Evolutionary conservation across 192 early-diverging fungal genomes (phyloP).

Genomic region (Backusella australiensis): DNA sequence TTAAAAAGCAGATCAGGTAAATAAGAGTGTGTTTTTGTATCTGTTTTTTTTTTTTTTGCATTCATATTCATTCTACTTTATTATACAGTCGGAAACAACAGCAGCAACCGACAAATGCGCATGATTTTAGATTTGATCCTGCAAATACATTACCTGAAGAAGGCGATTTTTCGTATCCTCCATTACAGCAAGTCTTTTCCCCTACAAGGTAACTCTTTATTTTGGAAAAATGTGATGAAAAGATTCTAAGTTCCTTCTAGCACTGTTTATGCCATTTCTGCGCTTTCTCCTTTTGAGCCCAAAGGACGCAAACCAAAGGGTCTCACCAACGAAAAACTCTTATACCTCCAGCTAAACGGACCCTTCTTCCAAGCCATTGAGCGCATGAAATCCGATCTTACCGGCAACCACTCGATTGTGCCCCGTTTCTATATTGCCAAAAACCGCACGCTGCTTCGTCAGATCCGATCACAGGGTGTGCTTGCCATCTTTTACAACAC

Average conservation of each 20-base stretch:
- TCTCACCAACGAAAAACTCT: constrained; percentile 26
- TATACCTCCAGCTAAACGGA: constrained; percentile 28
- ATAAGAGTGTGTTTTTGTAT: background rate
- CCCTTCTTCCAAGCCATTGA: constrained; percentile 33
- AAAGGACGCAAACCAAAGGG: constrained; percentile 29
- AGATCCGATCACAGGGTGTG: constrained; percentile 24
- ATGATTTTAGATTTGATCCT: constrained; percentile 26
- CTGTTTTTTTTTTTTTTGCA: too few relatives aligned
- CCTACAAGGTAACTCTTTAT: constrained; percentile 13
- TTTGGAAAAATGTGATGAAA: background rate
- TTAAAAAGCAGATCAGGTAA: constrained; percentile 26
- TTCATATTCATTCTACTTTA: background rate
- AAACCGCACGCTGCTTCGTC: constrained; percentile 37
- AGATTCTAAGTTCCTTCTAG: background rate
- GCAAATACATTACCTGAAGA: constrained; percentile 28
- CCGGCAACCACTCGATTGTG: constrained; percentile 19
- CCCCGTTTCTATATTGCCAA: constrained; percentile 38
- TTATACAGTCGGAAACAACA: constrained; percentile 4
- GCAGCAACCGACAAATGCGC: background rate
- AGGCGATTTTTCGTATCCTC: constrained; percentile 31
- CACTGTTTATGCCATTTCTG: constrained; percentile 26
- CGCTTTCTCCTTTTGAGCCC: constrained; percentile 27
- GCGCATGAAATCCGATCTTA: constrained; percentile 21
- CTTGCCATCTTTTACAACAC: constrained; percentile 34
- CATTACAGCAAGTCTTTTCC: constrained; percentile 24